phyloP scores from a whole-genome alignment of 257 asterid species.

The Plantago ovata region DNA sequence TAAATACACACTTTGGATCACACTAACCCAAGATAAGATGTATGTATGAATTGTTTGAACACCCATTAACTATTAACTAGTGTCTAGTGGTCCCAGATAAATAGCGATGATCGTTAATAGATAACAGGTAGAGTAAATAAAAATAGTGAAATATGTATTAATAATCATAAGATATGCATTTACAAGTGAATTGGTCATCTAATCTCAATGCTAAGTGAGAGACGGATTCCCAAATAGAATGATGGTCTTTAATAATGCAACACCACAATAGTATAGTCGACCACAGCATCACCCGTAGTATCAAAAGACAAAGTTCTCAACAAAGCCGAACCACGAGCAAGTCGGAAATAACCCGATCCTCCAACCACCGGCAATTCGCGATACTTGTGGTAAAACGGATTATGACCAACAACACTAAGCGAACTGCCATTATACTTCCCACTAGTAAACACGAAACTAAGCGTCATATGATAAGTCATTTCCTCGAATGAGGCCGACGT shows the following conservation, averaged over 20 bases:
- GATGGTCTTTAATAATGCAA: conserved; percentile 17
- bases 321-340: conserved; percentile 37
- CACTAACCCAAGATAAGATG: no score
- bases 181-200: no score
- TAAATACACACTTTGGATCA: no score
- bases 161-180: no score
- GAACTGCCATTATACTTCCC: conserved; percentile 45
- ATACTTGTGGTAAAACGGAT: conserved; percentile 11
- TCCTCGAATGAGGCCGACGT: conserved; percentile 23
- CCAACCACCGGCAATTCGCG: conserved; percentile 46
- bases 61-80: no score
- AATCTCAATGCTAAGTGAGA: no score
- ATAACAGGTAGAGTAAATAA: no score
- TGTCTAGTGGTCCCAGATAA: no score
- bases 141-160: no score
- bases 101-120: no score
- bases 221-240: no score
- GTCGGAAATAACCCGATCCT: conserved; percentile 49
- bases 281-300: conserved; percentile 33
- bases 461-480: conserved; percentile 25
- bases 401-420: conserved; percentile 30
- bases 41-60: no score
- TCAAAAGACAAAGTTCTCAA: conserved; percentile 16
- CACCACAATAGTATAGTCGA: conserved; percentile 29
- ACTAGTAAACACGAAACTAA: conserved; percentile 29